These are phyloP conservation scores for Falciphora oryzae DNA, from an alignment of 2,329 filamentous ascomycete species.

Conservation along the genomic window DNA sequence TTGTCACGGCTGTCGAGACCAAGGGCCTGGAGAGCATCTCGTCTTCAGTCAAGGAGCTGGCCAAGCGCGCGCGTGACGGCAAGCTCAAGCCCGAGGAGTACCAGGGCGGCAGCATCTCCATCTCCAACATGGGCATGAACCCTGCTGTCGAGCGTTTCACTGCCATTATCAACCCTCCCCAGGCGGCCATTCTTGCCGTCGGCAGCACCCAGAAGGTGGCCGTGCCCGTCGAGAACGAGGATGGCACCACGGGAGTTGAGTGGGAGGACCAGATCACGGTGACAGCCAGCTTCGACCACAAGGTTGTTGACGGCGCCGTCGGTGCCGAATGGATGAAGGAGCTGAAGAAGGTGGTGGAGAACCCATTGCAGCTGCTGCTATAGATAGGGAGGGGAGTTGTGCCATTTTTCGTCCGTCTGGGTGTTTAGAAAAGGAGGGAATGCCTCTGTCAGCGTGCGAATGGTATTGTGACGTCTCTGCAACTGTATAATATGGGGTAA, in stretches of 20 bases:
- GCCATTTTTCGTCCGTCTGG: slow-evolving; percentile 2
- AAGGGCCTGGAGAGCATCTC: slow-evolving; percentile 89
- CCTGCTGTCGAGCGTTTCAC: slow-evolving; percentile 92
- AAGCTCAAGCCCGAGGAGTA: slow-evolving; percentile 99
- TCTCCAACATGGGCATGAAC: slow-evolving; percentile 99
- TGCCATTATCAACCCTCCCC: slow-evolving; percentile 97
- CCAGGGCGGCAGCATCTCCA: slow-evolving; percentile 97
- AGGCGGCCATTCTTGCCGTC: slow-evolving; percentile 90
- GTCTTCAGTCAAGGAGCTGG: slow-evolving; percentile 85
- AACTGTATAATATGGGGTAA: slow-evolving; percentile 10
- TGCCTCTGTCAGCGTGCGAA: slow-evolving; percentile 1
- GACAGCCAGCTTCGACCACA: slow-evolving; percentile 96
- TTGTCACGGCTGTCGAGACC: slow-evolving; percentile 82
- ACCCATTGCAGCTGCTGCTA: slow-evolving; percentile 89
- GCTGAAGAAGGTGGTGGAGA: slow-evolving; percentile 96
- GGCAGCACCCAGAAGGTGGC: slow-evolving; percentile 96
- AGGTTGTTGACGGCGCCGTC: slow-evolving; percentile 93
- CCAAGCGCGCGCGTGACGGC: slow-evolving; percentile 90
- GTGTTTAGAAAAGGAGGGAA: background rate
- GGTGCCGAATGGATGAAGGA: slow-evolving; percentile 95
- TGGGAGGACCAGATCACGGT: slow-evolving; percentile 98
- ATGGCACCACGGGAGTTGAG: slow-evolving; percentile 67
- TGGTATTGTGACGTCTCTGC: slow-evolving; percentile 2
- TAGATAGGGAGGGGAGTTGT: slow-evolving; percentile 31
- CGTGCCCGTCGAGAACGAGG: slow-evolving; percentile 76